Base-by-base conservation (phyloP, 2,329 filamentous ascomycete genomes). In the Talaromyces sp. region DNA sequence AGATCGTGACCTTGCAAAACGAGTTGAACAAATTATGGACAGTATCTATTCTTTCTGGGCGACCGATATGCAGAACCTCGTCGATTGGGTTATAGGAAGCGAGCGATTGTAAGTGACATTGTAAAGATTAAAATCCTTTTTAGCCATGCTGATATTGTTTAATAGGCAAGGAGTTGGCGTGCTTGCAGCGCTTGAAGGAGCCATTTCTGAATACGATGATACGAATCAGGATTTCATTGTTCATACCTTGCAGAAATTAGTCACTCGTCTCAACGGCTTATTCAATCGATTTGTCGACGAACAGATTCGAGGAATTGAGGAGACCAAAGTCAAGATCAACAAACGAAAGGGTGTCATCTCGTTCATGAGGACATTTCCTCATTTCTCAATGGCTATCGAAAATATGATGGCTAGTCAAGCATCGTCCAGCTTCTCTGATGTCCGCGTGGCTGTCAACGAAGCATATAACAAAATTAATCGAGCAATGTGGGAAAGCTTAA, bases 321-420 rank as follows among this genome's bases (percentile, higher is more conserved):
- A 97, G 63, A 97, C 92, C 43, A 97, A 97, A 76, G 93, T 99
- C 74, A 97, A 97, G 80, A 92, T 97, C 76, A 97, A 96, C 81
- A 97, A 97, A 81, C 89, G 94, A 66, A 97, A 95, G 78, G 93
- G 94, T 11, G 91, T 99, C 60, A 97, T 97, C 68, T 88, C 88
- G 17, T 97, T 97, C 74, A 93, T 97, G 80, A 90, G 91, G 65
- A 88, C 93, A 46, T 97, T 97, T 80, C 94, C 93, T 0, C 81
- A 88, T 61, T 97, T 97, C 76, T 87, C 87, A n/a, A 77, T 85
- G 1, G 87, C 89, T 0, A 85, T 97, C 1, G 92, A 97, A 75
- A 92, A 88, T 69, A 92, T 95, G 85, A 82, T 96, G 53, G 58
- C 61, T 11, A 77, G 82, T 0, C 80, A 81, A 19, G 66, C 69